Evolutionary conservation across 176 grass and related monocot genomes (phyloP).

Genomic region (Oryza meridionalis): DNA sequence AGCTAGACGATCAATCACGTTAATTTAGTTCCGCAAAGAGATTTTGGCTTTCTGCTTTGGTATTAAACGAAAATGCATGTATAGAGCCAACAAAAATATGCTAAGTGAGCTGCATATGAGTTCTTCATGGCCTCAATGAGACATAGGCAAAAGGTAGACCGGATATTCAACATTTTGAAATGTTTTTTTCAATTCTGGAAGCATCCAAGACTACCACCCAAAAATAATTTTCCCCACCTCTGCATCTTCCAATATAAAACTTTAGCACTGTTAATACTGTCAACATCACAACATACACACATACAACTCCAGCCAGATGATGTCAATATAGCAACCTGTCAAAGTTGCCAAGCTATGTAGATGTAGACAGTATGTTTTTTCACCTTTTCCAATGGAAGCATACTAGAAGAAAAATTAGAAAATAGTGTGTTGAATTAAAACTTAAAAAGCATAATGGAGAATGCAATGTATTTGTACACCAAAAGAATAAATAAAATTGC

Average conservation of each 20-base stretch:
- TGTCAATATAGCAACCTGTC: slow-evolving; percentile 10
- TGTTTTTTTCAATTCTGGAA: background rate
- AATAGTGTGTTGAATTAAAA: background rate
- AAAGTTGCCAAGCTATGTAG: background rate
- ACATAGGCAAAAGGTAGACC: background rate
- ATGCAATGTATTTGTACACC: background rate
- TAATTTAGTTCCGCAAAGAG: background rate
- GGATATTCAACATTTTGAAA: slow-evolving; percentile 9
- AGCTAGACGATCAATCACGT: background rate
- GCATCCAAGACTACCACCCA: background rate
- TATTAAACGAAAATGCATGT: background rate
- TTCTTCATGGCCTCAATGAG: background rate
- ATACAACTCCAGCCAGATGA: background rate
- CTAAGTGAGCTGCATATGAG: background rate
- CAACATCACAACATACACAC: slow-evolving; percentile 9
- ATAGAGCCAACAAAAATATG: slow-evolving; percentile 2
- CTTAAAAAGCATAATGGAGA: slow-evolving; percentile 4
- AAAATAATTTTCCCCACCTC: background rate
- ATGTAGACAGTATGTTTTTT: background rate
- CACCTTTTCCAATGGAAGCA: background rate
- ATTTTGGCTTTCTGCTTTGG: background rate
- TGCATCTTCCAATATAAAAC: background rate
- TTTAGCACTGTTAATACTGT: slow-evolving; percentile 1
- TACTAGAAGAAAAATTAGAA: background rate
- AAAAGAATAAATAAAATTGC: slow-evolving; percentile 27